phyloP scores from a whole-genome alignment of 2,329 filamentous ascomycete species.

The Ophiognomonia clavigignenti-juglandacearum region DNA sequence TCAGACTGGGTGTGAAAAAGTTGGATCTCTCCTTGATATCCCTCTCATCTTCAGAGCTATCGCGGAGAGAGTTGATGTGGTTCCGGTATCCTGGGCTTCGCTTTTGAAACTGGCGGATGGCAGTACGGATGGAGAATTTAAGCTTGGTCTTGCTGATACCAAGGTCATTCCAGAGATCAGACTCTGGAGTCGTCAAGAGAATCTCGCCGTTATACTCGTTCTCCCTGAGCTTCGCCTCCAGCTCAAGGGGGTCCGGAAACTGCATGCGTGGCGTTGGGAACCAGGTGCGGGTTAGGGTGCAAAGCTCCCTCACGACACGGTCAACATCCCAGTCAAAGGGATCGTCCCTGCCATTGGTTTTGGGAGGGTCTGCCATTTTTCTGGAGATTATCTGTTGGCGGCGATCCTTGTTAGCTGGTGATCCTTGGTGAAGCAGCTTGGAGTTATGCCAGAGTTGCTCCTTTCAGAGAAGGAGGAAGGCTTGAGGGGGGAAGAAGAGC shows the following conservation, averaged over 20 bases:
- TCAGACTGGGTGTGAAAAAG: not conserved
- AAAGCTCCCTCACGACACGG: slow-evolving; percentile 62
- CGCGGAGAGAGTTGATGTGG: slow-evolving; percentile 26
- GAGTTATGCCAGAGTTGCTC: no score
- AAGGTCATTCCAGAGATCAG: slow-evolving; percentile 48
- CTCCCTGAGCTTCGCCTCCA: slow-evolving; percentile 53
- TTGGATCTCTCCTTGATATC: not conserved
- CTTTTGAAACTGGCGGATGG: slow-evolving; percentile 51
- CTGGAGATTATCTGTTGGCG: slow-evolving; percentile 20
- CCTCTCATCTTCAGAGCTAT: slow-evolving; percentile 20
- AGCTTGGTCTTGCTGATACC: slow-evolving; percentile 54
- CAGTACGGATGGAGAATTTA: slow-evolving; percentile 50
- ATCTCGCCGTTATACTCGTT: slow-evolving; percentile 62
- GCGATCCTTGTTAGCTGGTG: no score
- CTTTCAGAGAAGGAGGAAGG: no score
- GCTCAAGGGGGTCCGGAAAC: slow-evolving; percentile 44
- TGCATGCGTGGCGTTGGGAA: slow-evolving; percentile 27
- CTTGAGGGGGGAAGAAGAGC: no score
- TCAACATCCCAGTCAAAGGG: slow-evolving; percentile 72
- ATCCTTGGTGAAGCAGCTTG: no score
- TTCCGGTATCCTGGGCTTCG: slow-evolving; percentile 45
- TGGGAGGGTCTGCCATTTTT: no score
- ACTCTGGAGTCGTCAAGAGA: slow-evolving; percentile 50
- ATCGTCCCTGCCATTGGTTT: no score
- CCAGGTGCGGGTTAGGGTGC: slow-evolving; percentile 48